Base-by-base conservation (phyloP, 257 asterid genomes). In the Solanum corneliomulleri region DNA sequence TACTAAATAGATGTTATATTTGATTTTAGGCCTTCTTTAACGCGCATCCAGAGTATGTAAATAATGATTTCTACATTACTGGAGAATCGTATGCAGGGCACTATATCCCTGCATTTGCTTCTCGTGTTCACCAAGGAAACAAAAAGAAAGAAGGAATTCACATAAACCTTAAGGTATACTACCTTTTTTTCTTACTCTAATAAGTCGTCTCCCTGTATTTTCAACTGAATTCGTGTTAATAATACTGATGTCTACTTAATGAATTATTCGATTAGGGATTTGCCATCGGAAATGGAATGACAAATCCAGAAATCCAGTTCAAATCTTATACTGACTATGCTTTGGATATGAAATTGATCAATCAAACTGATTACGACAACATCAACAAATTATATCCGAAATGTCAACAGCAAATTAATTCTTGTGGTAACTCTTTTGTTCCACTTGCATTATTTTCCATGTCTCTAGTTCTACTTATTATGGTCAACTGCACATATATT, bases 1-100 rank as follows among this genome's bases (percentile, higher is more conserved):
- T 41, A 39, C 52, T 37, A 11, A 75, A 39, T 2, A 74, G 21
- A 71, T 23, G 27, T 16, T 33, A 41, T 33, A 4, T 72, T 72
- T 72, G 80, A 72, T 35, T 20, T 33, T 76, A 92, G 93, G 93
- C 92, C 83, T 92, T 92, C 78, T 92, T 92, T 86, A 82, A 90
- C 90, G 88, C 88, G 82, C 95, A 92, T 85, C 94, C 93, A 23
- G 81, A 93, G 87, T 92, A 74, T 66, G 45, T 66, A 64, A 89
- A 88, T 88, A 93, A 89, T 7, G 92, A 93, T 35, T 93, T 93
- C 41, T 93, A 88, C 92, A 92, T 93, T 7, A 92, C 92, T 6
- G 94, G 95, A 76, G 94, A 93, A 89, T 92, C 95, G 16, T 93
- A 91, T 87, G 95, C 94, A 12, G 95, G 94, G 69, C 95, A 93